These are phyloP conservation scores for Tagetes erecta DNA, from an alignment of 129 eudicot species.

Conservation along the genomic window DNA sequence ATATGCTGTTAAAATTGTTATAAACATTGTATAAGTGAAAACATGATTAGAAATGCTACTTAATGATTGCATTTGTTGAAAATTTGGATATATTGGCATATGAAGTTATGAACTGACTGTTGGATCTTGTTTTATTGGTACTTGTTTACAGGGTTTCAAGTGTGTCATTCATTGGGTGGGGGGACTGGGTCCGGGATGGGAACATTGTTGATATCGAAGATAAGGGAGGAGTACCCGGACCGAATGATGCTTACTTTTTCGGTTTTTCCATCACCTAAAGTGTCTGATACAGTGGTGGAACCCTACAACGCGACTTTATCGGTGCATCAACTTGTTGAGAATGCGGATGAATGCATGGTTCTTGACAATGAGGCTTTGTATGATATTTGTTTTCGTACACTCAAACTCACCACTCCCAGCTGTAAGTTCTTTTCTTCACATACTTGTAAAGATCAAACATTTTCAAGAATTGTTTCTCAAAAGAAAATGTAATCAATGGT, in stretches of 20 bases:
- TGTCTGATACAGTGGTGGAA: constrained; percentile 80
- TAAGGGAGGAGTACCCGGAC: constrained; percentile 79
- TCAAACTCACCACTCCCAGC: constrained; percentile 85
- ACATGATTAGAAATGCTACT: too few species aligned
- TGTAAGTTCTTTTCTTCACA: constrained; percentile 48
- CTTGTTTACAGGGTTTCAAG: constrained; percentile 62
- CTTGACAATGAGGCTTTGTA: constrained; percentile 73
- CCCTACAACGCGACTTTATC: constrained; percentile 83
- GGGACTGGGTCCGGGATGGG: constrained; percentile 87
- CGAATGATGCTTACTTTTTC: constrained; percentile 87
- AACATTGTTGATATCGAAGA: constrained; percentile 71
- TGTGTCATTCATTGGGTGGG: constrained; percentile 81
- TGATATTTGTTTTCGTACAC: constrained; percentile 77
- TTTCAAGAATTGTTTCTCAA: background rate
- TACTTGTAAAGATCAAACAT: background rate
- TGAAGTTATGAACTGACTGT: constrained; percentile 14
- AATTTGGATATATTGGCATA: too few species aligned
- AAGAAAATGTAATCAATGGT: background rate
- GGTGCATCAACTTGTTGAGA: constrained; percentile 77
- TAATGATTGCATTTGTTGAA: too few species aligned
- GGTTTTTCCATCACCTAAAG: constrained; percentile 77
- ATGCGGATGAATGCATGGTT: constrained; percentile 90
- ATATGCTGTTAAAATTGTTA: background rate
- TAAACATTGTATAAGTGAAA: too few species aligned
- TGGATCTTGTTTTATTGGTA: background rate